phyloP scores from a whole-genome alignment of 768 basidiomycete species.

The Panaeolus papilionaceus region DNA sequence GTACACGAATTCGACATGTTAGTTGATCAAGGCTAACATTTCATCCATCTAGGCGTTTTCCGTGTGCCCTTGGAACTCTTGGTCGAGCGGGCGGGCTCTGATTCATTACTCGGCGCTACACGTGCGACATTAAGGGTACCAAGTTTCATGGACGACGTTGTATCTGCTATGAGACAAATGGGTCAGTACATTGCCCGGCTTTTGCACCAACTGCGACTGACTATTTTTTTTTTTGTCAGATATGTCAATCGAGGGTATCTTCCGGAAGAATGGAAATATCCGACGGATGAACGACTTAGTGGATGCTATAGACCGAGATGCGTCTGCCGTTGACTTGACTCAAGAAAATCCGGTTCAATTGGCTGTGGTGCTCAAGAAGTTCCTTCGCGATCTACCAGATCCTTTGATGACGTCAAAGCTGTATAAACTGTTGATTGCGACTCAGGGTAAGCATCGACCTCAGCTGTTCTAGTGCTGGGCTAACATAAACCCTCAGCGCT shows the following conservation, averaged over 20 bases:
- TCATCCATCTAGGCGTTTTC: conserved; percentile 74
- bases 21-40: conserved; percentile 22
- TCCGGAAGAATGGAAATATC: conserved; percentile 98
- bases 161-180: conserved; percentile 99
- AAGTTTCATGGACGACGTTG: conserved; percentile 97
- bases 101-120: conserved; percentile 91
- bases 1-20: conserved; percentile 41
- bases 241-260: conserved; percentile 99
- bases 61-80: conserved; percentile 91
- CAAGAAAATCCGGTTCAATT: conserved; percentile 97
- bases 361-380: conserved; percentile 96
- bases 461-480: neutral
- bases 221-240: conserved; percentile 53
- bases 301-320: conserved; percentile 94
- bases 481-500: conserved; percentile 55
- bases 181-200: conserved; percentile 53
- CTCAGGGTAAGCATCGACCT: conserved; percentile 71
- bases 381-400: conserved; percentile 94
- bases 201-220: conserved; percentile 9
- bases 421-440: conserved; percentile 85
- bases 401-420: conserved; percentile 95
- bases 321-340: conserved; percentile 87
- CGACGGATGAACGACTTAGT: conserved; percentile 89
- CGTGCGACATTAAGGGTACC: conserved; percentile 86
- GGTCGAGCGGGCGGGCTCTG: conserved; percentile 94